Evolutionary conservation across 805 yeast genomes (phyloP).

Genomic region (Grigorovia transvaalensis): DNA sequence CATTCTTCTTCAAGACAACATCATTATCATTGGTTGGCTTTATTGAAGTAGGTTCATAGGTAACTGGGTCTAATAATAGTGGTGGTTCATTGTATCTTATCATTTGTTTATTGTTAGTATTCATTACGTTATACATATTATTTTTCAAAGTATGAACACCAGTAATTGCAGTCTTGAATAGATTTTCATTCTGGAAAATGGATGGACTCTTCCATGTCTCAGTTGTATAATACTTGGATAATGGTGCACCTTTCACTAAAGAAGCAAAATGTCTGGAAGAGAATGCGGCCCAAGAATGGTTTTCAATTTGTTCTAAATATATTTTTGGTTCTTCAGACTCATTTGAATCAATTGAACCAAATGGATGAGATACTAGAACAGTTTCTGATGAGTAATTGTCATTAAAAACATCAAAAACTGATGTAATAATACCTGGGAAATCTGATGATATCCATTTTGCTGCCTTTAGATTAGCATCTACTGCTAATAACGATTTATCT

Average conservation of each 20-base stretch:
- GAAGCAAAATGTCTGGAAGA: constrained; percentile 72
- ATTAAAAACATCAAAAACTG: constrained; percentile 63
- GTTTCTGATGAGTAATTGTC: constrained; percentile 28
- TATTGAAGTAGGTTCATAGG: constrained; percentile 3
- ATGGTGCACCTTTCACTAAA: constrained; percentile 68
- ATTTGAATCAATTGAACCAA: constrained; percentile 25
- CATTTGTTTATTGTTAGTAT: constrained; percentile 1
- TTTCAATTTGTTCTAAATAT: constrained; percentile 52
- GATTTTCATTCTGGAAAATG: constrained; percentile 29
- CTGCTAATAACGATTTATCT: constrained; percentile 68
- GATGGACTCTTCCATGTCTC: constrained; percentile 36
- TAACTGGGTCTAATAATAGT: constrained; percentile 20
- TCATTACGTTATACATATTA: background rate
- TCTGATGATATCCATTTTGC: constrained; percentile 68
- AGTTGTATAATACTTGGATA: constrained; percentile 44
- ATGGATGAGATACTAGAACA: constrained; percentile 61
- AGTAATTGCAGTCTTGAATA: constrained; percentile 34
- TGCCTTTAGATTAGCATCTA: constrained; percentile 54
- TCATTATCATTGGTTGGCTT: background rate
- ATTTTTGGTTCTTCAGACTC: constrained; percentile 36
- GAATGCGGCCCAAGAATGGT: constrained; percentile 78
- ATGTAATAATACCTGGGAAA: constrained; percentile 60
- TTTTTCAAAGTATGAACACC: constrained; percentile 38
- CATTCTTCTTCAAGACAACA: constrained; percentile 2
- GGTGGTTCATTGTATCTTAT: constrained; percentile 1